phyloP scores from a whole-genome alignment of 2,329 filamentous ascomycete genomes.

The Didymosphaeria variabile region DNA sequence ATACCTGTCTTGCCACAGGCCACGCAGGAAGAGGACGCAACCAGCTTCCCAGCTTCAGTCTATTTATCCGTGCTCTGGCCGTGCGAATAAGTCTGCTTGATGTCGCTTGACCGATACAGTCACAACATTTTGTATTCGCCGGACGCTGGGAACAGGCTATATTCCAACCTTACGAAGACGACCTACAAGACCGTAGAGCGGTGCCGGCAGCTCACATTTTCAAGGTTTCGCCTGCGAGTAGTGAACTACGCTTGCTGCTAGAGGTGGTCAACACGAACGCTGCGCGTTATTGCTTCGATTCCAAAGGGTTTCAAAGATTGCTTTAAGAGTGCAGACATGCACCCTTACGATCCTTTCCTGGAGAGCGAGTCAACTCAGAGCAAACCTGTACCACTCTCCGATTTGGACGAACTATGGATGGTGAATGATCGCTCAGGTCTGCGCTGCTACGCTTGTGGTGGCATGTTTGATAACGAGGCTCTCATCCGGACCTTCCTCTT shows the following conservation, averaged over 20 bases:
- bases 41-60: background rate
- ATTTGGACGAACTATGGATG: background rate
- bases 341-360: background rate
- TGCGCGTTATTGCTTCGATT: too few relatives aligned
- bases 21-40: background rate
- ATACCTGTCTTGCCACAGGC: background rate
- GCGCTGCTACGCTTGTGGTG: slow-evolving; percentile 1
- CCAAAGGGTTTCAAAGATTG: too few relatives aligned
- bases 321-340: background rate
- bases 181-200: too few relatives aligned
- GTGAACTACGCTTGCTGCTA: too few relatives aligned
- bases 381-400: background rate
- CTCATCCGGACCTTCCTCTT: background rate
- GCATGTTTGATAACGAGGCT: background rate
- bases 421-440: background rate
- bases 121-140: too few relatives aligned
- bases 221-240: too few relatives aligned
- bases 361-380: background rate
- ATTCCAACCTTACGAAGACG: background rate
- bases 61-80: background rate
- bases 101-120: too few relatives aligned
- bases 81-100: too few relatives aligned
- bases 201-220: too few relatives aligned
- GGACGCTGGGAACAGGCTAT: background rate
- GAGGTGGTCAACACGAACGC: too few relatives aligned